Percentiles rank a stretch among this genome's conserved stretches.
Evolutionary conservation across 2,329 filamentous ascomycete species (phyloP).

Genomic region (Cladosporium colombiae): DNA sequence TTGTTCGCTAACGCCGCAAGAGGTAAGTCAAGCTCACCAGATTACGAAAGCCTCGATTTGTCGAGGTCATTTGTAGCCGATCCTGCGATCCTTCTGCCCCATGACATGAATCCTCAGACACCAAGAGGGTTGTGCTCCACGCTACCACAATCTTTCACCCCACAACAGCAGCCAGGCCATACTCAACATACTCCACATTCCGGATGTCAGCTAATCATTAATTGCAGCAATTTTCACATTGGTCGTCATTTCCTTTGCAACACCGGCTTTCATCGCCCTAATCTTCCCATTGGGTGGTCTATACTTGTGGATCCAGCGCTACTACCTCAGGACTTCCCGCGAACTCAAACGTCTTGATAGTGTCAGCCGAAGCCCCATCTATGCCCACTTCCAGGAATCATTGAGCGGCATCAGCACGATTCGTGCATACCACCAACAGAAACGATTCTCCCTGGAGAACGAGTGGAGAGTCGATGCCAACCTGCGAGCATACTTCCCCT

Average conservation of each 20-base stretch:
- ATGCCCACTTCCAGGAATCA: slow-evolving; percentile 97
- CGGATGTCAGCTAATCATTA: slow-evolving; percentile 10
- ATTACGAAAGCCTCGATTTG: neutral
- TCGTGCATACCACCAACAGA: slow-evolving; percentile 86
- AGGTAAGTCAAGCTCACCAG: slow-evolving; percentile 40
- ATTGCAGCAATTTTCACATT: slow-evolving; percentile 70
- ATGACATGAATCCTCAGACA: neutral
- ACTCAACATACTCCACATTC: neutral
- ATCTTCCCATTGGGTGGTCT: slow-evolving; percentile 78
- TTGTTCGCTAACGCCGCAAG: slow-evolving; percentile 53
- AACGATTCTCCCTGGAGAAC: slow-evolving; percentile 86
- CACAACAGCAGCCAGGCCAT: slow-evolving; percentile 18
- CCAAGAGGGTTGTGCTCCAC: slow-evolving; percentile 5
- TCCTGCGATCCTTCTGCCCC: neutral
- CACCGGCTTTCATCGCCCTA: slow-evolving; percentile 75
- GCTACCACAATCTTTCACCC: slow-evolving; percentile 9
- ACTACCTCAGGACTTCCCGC: slow-evolving; percentile 93
- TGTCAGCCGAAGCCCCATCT: slow-evolving; percentile 92
- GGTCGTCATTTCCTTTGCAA: slow-evolving; percentile 77
- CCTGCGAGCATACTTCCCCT: slow-evolving; percentile 90
- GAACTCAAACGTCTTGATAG: slow-evolving; percentile 96
- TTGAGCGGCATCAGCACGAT: slow-evolving; percentile 93
- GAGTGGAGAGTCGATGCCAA: slow-evolving; percentile 98
- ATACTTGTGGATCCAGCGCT: slow-evolving; percentile 93
- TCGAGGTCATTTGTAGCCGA: neutral